These are phyloP conservation scores for Cyberlindnera euphorbiiphila DNA, from an alignment of 805 yeast species.

Conservation along the genomic window DNA sequence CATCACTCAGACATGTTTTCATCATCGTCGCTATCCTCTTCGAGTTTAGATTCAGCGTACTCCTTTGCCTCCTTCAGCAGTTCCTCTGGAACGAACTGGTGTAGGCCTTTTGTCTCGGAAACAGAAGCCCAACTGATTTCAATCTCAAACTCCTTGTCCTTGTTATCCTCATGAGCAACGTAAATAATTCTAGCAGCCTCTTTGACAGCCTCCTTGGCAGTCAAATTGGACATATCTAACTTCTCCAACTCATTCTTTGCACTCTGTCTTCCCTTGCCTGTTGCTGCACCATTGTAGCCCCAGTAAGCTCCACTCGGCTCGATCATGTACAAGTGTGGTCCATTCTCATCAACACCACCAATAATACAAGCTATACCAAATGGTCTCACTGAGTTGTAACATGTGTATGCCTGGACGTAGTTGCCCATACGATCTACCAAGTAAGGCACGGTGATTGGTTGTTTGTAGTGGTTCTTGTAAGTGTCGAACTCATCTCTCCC, in stretches of 20 bases:
- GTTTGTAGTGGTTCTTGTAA: slow-evolving; percentile 74
- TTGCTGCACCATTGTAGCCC: slow-evolving; percentile 97
- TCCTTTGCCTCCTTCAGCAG: slow-evolving; percentile 78
- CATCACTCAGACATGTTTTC: slow-evolving; percentile 37
- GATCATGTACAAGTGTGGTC: slow-evolving; percentile 91
- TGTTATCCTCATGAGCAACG: slow-evolving; percentile 94
- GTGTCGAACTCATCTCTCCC: slow-evolving; percentile 88
- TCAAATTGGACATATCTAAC: slow-evolving; percentile 60
- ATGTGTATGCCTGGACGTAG: slow-evolving; percentile 91
- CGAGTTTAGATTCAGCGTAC: slow-evolving; percentile 78
- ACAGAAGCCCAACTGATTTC: slow-evolving; percentile 87
- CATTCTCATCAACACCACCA: slow-evolving; percentile 90
- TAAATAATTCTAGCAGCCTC: slow-evolving; percentile 93
- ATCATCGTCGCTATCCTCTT: slow-evolving; percentile 66
- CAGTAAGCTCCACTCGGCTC: slow-evolving; percentile 97
- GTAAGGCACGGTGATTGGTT: slow-evolving; percentile 73
- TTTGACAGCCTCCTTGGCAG: slow-evolving; percentile 80
- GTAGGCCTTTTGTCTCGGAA: slow-evolving; percentile 74
- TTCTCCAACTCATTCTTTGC: slow-evolving; percentile 97
- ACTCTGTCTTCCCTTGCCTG: slow-evolving; percentile 98
- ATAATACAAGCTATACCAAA: slow-evolving; percentile 91
- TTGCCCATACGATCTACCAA: slow-evolving; percentile 84
- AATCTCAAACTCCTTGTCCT: slow-evolving; percentile 94
- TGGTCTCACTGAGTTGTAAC: slow-evolving; percentile 96
- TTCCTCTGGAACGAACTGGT: slow-evolving; percentile 75